Conservation (phyloP, 257 asterid species). For the Dorcoceras hygrometricum region DNA sequence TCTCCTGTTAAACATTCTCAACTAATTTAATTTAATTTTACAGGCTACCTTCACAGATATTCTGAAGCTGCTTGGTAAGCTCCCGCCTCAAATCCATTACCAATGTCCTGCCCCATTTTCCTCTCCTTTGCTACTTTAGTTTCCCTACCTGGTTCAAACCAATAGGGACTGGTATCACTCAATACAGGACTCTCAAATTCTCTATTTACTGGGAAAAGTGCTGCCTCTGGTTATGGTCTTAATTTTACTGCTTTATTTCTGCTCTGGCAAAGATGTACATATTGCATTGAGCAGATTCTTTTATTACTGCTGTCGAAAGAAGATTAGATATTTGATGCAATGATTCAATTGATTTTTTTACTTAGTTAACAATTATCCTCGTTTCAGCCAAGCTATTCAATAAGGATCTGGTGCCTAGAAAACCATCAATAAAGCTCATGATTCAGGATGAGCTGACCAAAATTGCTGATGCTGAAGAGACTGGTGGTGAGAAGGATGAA, state of each 20-base stretch:
- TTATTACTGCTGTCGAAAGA: neutral
- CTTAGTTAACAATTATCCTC: conserved; percentile 3
- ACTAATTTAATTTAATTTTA: conserved; percentile 20
- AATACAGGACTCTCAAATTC: neutral
- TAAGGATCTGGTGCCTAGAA: conserved; percentile 52
- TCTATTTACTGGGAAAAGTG: neutral
- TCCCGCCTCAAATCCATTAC: too few relatives aligned
- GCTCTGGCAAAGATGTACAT: neutral
- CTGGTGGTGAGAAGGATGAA: conserved; percentile 56
- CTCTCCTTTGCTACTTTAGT: neutral
- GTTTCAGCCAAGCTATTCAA: conserved; percentile 56
- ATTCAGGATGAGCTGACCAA: conserved; percentile 90
- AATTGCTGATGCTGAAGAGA: conserved; percentile 82
- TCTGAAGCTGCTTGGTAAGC: conserved; percentile 79
- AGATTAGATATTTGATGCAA: neutral
- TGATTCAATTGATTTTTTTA: too few relatives aligned
- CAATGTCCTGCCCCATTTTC: neutral
- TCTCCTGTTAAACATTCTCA: neutral
- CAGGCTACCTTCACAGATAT: conserved; percentile 98
- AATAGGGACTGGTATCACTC: neutral
- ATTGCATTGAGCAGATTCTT: neutral
- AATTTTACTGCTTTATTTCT: neutral
- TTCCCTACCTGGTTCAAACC: neutral
- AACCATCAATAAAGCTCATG: conserved; percentile 64
- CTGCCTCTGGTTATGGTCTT: neutral